Percentiles rank a stretch among this genome's conserved stretches.
Conservation (phyloP, 1,284 basidiomycete genomes). For the Macrocystidia cucumis region DNA sequence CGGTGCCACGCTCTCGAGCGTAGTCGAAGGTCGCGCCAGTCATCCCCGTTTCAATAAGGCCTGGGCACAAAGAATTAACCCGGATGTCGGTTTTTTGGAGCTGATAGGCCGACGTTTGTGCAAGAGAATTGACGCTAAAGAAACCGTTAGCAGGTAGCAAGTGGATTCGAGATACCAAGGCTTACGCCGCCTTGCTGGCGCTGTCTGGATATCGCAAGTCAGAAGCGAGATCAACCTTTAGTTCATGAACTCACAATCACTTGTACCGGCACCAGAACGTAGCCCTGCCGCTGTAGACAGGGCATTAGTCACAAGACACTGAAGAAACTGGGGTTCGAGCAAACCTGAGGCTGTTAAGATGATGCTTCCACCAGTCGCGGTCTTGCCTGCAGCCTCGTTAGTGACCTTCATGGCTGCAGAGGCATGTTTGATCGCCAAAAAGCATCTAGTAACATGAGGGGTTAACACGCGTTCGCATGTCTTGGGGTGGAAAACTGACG, state of each 20-base stretch:
- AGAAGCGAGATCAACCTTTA: slow-evolving; percentile 5
- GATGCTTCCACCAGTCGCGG: slow-evolving; percentile 71
- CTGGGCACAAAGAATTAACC: slow-evolving; percentile 88
- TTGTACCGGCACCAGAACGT: slow-evolving; percentile 76
- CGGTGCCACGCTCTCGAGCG: slow-evolving; percentile 69
- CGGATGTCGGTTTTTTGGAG: slow-evolving; percentile 79
- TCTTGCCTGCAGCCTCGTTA: slow-evolving; percentile 60
- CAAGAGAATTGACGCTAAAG: slow-evolving; percentile 76
- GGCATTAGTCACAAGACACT: background rate
- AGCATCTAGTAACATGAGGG: slow-evolving; percentile 50
- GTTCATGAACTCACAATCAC: slow-evolving; percentile 87
- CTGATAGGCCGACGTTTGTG: slow-evolving; percentile 75
- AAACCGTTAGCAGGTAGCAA: slow-evolving; percentile 3
- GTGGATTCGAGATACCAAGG: slow-evolving; percentile 9
- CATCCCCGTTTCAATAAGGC: slow-evolving; percentile 90
- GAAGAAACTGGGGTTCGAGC: slow-evolving; percentile 14
- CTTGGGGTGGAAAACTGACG: slow-evolving; percentile 38
- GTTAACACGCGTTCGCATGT: background rate
- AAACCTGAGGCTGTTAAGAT: slow-evolving; percentile 84
- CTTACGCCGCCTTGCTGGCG: slow-evolving; percentile 86
- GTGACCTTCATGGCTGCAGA: slow-evolving; percentile 73
- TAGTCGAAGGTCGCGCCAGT: slow-evolving; percentile 68
- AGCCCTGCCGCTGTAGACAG: slow-evolving; percentile 67
- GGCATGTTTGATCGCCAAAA: slow-evolving; percentile 86
- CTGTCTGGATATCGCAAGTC: slow-evolving; percentile 47